Percentiles rank a stretch among this genome's conserved stretches.
These are phyloP conservation scores for Bretschneidera sinensis DNA, from an alignment of 345 rosid genomes.

Conservation along the genomic window DNA sequence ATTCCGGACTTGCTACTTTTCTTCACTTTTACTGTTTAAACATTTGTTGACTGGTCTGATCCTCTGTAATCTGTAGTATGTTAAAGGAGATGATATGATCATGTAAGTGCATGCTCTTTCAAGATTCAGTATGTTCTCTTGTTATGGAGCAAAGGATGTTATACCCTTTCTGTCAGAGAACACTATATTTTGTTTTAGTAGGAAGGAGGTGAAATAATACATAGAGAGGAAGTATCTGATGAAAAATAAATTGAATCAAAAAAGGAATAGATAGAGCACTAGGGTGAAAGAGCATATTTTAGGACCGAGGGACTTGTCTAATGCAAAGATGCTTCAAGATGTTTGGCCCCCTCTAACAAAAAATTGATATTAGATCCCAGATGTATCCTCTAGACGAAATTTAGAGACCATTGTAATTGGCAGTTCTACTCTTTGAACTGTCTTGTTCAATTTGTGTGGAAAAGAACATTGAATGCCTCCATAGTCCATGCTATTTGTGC, in stretches of 20 bases:
- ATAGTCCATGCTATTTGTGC: not conserved
- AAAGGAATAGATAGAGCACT: no score
- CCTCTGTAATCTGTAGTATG: not conserved
- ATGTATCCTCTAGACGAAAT: no score
- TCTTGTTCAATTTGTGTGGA: no score
- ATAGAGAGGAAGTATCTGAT: not conserved
- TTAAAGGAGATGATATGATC: not conserved
- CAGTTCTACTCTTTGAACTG: not conserved
- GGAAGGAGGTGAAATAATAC: not conserved
- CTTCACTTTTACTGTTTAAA: not conserved
- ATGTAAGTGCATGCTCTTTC: not conserved
- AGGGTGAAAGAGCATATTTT: no score
- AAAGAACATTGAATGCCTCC: not conserved
- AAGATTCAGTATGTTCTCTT: not conserved
- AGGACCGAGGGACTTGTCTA: no score
- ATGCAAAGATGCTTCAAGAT: no score
- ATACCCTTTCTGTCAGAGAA: not conserved
- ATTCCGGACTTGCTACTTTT: not conserved
- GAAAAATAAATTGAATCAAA: no score
- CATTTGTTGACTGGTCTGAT: not conserved
- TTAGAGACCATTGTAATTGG: no score
- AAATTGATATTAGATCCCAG: no score
- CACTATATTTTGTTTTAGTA: not conserved
- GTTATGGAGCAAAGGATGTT: not conserved
- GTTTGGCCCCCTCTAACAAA: no score